These are phyloP conservation scores for Phaeoacremonium minimum DNA, from an alignment of 2,329 filamentous ascomycete genomes.

Conservation along the genomic window DNA sequence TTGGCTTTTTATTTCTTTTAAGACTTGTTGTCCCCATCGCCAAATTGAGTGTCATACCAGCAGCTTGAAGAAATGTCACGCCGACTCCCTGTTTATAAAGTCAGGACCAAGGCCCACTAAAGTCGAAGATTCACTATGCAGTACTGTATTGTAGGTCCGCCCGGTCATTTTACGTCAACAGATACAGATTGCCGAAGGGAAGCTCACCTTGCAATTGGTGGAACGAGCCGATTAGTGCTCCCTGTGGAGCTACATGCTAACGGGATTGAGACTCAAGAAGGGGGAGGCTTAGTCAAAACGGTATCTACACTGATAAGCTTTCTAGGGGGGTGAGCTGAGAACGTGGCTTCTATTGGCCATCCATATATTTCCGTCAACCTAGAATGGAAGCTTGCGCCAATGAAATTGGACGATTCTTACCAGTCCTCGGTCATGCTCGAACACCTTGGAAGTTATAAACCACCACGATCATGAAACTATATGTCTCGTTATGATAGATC, in stretches of 20 bases:
- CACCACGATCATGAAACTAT: too few relatives aligned
- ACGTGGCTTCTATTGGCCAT: neutral
- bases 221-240: neutral
- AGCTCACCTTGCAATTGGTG: neutral
- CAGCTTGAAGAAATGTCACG: neutral
- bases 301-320: neutral
- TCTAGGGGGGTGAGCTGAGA: neutral
- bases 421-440: neutral
- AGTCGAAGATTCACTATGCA: neutral
- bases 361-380: neutral
- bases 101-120: neutral
- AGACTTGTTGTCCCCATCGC: too few relatives aligned
- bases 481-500: too few relatives aligned
- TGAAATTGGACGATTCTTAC: neutral
- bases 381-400: neutral
- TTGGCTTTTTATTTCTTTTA: too few relatives aligned
- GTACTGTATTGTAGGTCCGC: neutral
- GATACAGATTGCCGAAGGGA: neutral
- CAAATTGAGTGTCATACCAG: too few relatives aligned
- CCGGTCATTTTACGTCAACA: neutral
- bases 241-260: too few relatives aligned
- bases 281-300: neutral
- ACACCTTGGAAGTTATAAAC: neutral
- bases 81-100: neutral
- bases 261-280: neutral